Evolutionary conservation across 2,329 filamentous ascomycete species (phyloP).

Genomic region (Calonectria pseudoturangicola): DNA sequence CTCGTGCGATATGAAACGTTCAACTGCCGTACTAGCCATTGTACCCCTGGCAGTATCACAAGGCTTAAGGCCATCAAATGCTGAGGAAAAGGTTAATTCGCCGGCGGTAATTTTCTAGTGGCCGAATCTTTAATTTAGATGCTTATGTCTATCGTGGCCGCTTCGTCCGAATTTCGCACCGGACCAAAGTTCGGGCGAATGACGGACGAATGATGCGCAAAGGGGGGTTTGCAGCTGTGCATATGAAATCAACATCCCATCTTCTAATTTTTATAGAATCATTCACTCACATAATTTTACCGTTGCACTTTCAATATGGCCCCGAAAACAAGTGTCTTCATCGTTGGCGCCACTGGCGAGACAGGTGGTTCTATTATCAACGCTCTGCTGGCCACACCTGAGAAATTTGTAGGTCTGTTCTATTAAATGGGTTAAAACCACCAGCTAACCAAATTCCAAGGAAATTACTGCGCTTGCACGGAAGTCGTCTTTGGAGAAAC

Average conservation of each 20-base stretch:
- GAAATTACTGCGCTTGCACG: background rate
- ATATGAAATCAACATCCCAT: background rate
- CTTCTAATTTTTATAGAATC: too few species aligned
- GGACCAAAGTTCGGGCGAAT: background rate
- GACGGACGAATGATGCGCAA: background rate
- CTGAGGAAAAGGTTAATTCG: too few species aligned
- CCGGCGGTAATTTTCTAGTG: too few species aligned
- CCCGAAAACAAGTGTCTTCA: background rate
- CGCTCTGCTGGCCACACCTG: background rate
- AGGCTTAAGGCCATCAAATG: too few species aligned
- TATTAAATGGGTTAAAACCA: fast-evolving
- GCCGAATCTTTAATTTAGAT: too few species aligned
- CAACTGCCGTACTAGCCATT: too few species aligned
- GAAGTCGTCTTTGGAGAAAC: background rate
- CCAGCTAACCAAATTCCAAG: background rate
- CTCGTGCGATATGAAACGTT: too few species aligned
- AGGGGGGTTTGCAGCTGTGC: too few species aligned
- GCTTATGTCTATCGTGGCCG: too few species aligned
- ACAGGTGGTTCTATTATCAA: conserved; percentile 3
- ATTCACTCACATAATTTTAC: background rate
- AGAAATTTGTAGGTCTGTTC: background rate
- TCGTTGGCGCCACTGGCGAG: conserved; percentile 1
- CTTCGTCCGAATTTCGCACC: conserved; percentile 9
- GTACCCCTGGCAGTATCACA: too few species aligned
- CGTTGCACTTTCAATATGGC: background rate